These are phyloP conservation scores for Pyronema domesticum DNA, from an alignment of 495 filamentous ascomycete genomes.

Conservation along the genomic window DNA sequence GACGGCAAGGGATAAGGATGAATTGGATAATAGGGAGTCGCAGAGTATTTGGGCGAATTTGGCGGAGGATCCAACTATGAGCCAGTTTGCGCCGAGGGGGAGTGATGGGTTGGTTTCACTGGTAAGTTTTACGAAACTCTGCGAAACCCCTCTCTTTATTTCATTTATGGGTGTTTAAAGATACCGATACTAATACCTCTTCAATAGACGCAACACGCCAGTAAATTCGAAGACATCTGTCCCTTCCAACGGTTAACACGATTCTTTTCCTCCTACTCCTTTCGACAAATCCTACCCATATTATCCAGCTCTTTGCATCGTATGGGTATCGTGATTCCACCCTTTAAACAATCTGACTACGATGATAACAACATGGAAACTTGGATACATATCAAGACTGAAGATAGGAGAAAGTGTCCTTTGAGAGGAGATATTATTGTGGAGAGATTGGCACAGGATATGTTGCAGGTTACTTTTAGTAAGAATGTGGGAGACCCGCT, in stretches of 20 bases:
- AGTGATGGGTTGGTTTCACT: conserved; percentile 38
- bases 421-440: conserved; percentile 72
- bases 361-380: conserved; percentile 18
- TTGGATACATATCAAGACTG: conserved; percentile 49
- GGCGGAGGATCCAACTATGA: conserved; percentile 76
- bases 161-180: not conserved
- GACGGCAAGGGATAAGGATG: conserved; percentile 11
- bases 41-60: conserved; percentile 31
- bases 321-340: conserved; percentile 58
- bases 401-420: conserved; percentile 61
- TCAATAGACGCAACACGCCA: conserved; percentile 64
- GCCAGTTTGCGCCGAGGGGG: conserved; percentile 58
- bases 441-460: conserved; percentile 43
- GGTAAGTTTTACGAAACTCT: too few relatives aligned
- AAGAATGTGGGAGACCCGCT: conserved; percentile 92
- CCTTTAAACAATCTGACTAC: conserved; percentile 22
- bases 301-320: conserved; percentile 65
- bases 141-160: not conserved
- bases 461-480: conserved; percentile 78
- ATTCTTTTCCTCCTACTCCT: conserved; percentile 71
- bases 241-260: conserved; percentile 58
- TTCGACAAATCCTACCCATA: conserved; percentile 60
- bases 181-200: not conserved
- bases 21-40: conserved; percentile 10
- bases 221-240: conserved; percentile 71